A percentile compares a stretch with the other conserved stretches of the same genome.
These are phyloP conservation scores for Aspergillus bertholletiae DNA, from an alignment of 495 filamentous ascomycete species.

Conservation along the genomic window DNA sequence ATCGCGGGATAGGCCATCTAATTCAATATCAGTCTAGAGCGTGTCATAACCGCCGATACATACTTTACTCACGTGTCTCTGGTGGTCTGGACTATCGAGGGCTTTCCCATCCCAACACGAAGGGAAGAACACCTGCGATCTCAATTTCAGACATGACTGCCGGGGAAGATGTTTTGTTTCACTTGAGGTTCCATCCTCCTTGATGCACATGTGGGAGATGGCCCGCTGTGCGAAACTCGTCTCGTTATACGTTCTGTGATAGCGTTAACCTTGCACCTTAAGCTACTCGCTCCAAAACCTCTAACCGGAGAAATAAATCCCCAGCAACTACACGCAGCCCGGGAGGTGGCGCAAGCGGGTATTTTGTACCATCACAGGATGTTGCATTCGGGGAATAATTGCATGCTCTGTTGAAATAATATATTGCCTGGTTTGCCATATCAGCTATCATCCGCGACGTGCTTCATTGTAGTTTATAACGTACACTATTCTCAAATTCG, in stretches of 20 bases:
- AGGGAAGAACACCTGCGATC: slow-evolving; percentile 55
- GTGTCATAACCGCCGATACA: neutral
- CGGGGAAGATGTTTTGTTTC: slow-evolving; percentile 21
- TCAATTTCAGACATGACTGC: slow-evolving; percentile 12
- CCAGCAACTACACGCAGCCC: slow-evolving; percentile 74
- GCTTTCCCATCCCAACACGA: slow-evolving; percentile 57
- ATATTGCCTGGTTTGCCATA: slow-evolving; percentile 12
- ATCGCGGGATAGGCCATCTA: slow-evolving; percentile 26
- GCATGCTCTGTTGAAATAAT: slow-evolving; percentile 25
- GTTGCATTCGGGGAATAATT: slow-evolving; percentile 12
- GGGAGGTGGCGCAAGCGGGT: slow-evolving; percentile 38
- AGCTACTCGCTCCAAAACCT: neutral
- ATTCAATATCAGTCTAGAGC: neutral
- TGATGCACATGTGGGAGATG: slow-evolving; percentile 24
- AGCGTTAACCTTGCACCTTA: neutral
- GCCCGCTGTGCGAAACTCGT: slow-evolving; percentile 19
- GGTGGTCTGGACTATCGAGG: slow-evolving; percentile 50
- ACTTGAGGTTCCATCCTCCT: slow-evolving; percentile 10
- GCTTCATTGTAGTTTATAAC: neutral
- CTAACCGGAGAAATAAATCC: slow-evolving; percentile 38
- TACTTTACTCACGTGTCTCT: slow-evolving; percentile 32
- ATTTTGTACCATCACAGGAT: slow-evolving; percentile 4
- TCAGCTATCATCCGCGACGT: neutral
- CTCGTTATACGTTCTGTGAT: slow-evolving; percentile 16
- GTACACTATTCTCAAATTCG: slow-evolving; percentile 14